Conservation (phyloP, 2,329 filamentous ascomycete genomes). For the Penicillium oxalicum region DNA sequence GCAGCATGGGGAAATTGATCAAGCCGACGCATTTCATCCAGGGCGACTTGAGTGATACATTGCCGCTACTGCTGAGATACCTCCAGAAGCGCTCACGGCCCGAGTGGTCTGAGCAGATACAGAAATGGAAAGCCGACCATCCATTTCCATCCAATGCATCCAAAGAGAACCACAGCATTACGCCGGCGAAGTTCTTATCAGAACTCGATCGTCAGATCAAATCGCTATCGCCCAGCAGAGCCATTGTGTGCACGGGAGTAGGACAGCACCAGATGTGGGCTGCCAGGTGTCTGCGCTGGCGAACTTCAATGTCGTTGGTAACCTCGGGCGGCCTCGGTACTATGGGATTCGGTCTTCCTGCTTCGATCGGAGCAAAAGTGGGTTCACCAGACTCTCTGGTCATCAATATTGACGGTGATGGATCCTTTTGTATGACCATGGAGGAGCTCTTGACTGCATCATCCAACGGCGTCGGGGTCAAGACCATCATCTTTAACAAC, state of each 20-base stretch:
- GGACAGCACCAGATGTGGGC: conserved; percentile 98
- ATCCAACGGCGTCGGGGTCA: conserved; percentile 91
- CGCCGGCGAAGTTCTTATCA: conserved; percentile 46
- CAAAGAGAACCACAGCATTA: conserved; percentile 56
- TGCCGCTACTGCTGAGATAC: conserved; percentile 62
- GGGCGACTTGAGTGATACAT: conserved; percentile 76
- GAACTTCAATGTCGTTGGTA: conserved; percentile 82
- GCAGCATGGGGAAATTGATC: conserved; percentile 98
- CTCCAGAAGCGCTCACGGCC: conserved; percentile 44
- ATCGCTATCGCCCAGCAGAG: no score
- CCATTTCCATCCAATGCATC: conserved; percentile 67
- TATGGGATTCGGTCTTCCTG: conserved; percentile 93
- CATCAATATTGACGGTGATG: conserved; percentile 90
- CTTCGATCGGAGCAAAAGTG: conserved; percentile 89
- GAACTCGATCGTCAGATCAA: conserved; percentile 55
- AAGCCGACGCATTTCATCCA: conserved; percentile 88
- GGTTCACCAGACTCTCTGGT: conserved; percentile 71
- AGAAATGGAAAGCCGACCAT: conserved; percentile 79
- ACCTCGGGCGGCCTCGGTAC: conserved; percentile 88
- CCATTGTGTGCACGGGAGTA: conserved; percentile 79
- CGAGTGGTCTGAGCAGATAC: conserved; percentile 84
- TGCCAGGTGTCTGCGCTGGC: conserved; percentile 89
- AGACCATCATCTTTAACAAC: conserved; percentile 87
- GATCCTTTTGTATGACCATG: conserved; percentile 63
- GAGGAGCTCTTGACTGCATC: conserved; percentile 5